Base-by-base conservation (phyloP, 352 stramenopile species). In the Phytophthora sp. region DNA sequence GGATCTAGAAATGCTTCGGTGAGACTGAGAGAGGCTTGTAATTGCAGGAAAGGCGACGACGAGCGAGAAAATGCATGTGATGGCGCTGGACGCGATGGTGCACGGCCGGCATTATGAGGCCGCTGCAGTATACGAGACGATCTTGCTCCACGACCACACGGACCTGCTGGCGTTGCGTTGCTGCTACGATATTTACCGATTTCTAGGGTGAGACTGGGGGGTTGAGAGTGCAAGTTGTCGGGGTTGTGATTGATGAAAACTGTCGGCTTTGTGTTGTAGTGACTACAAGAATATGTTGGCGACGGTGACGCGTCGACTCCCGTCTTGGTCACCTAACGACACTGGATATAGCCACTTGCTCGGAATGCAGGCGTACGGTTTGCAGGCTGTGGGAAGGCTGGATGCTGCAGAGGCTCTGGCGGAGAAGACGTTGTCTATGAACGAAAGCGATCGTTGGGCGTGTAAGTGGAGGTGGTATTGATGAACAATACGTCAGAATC, bases 381-480 rank as follows among this genome's bases (percentile, higher is more conserved):
- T 96, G 36, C 81, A 92, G 39, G 74, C 76, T 42, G 69, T 71
- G 26, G 88, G 88, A 11, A 74, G 78, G 21, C 64, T 94, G 16
- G 88, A 92, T 59, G 84, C 80, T 9, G 84, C 88, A 0, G 80
- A 93, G 31, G 62, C 66, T 30, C 26, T 96, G 18, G 86, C 84
- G 4, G 84, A 96, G 63, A 91, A 92, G 50, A 74, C 88, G n/a
- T 53, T 94, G 15, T 91, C 86, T 7, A 88, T 94, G 84, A 92
- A 94, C 44, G 80, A 82, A 49, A 91, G 94, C 31, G 88, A 96
- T 57, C 82, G 82, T 2, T 93, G 82, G 84, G 88, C 88, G 11
- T 94, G 88, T 95, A 79, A 41, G 86, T 86, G 24, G 24, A 6
- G 4, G 20, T 41, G 35, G 5, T 46, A 33, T 24, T 62, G n/a